Evolutionary conservation across 305 asterid species (phyloP), one percentile per base, ranked within the genome.

Genomic region (Nicotiana rustica): DNA sequence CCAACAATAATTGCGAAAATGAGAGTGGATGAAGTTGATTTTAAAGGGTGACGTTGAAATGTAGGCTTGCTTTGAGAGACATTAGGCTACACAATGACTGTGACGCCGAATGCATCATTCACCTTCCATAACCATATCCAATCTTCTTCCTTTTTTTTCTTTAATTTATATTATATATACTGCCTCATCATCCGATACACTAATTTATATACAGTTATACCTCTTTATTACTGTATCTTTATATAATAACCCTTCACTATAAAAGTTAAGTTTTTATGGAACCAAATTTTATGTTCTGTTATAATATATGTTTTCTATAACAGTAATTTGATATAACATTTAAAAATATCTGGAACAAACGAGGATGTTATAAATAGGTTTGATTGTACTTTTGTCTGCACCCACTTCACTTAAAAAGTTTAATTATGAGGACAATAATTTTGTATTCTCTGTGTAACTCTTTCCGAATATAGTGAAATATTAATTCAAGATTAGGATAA

Each of bases 1-100:
- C 67, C 65, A 84, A 84, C 81, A 91, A 87, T 86, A 87, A 89
- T 84, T 85, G 84, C 13, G 86, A 86, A 79, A 87, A 29, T 82
- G 88, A 83, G 87, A 79, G 82, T 62, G 60, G 86, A 88, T 82
- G 87, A 85, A 35, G 19, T 71, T 71, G 78, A 71, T 12, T 69
- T 77, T 81, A 85, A 75, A 84, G 86, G 87, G n/a, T 66, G 92
- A 91, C 29, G 36, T 82, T 61, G 91, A 85, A 83, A 85, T 71
- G 77, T 78, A 86, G 91, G 84, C 81, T 67, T 86, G 85, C 89
- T 87, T 88, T 91, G 75, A 35, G 91, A 88, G 92, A 91, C 92
- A 88, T 76, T 79, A 65, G 68, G 85, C 86, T 85, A 86, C 83
- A 80, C 84, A 79, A 56, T 87, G 89, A 88, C 78, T 86, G 77